Conservation (phyloP, 805 yeast species). For the Candida nitratophila region DNA sequence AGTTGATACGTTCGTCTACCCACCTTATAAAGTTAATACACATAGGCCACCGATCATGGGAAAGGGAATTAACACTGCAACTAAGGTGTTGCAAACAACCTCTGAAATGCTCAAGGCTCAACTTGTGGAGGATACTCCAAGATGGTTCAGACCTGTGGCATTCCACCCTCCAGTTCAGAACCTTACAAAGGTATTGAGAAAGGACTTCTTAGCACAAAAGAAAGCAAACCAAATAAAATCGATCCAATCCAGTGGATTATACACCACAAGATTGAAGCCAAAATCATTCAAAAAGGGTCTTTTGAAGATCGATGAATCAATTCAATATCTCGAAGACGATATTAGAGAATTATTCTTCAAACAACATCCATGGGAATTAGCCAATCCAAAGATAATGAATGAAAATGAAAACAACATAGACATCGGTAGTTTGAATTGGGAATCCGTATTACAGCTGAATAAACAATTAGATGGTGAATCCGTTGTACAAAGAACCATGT, state of each 20-base stretch:
- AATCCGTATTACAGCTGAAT: slow-evolving; percentile 59
- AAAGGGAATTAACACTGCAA: slow-evolving; percentile 33
- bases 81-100: slow-evolving; percentile 71
- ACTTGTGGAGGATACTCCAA: slow-evolving; percentile 64
- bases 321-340: slow-evolving; percentile 68
- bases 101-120: slow-evolving; percentile 70
- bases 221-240: slow-evolving; percentile 15
- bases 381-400: slow-evolving; percentile 77
- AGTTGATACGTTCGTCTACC: no score
- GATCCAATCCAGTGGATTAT: slow-evolving; percentile 20
- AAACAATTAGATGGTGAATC: slow-evolving; percentile 85
- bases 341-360: slow-evolving; percentile 75
- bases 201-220: slow-evolving; percentile 19
- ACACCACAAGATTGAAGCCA: slow-evolving; percentile 40
- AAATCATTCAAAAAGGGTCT: slow-evolving; percentile 33
- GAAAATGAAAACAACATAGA: slow-evolving; percentile 65
- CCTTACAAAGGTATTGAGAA: slow-evolving; percentile 38
- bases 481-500: slow-evolving; percentile 70
- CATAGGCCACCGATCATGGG: background rate
- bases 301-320: slow-evolving; percentile 39
- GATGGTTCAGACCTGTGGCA: slow-evolving; percentile 84
- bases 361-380: slow-evolving; percentile 98
- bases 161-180: slow-evolving; percentile 72
- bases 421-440: slow-evolving; percentile 59
- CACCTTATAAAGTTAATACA: no score